Evolutionary conservation across 2,329 filamentous ascomycete species (phyloP).

Genomic region (Fusarium equiseti): DNA sequence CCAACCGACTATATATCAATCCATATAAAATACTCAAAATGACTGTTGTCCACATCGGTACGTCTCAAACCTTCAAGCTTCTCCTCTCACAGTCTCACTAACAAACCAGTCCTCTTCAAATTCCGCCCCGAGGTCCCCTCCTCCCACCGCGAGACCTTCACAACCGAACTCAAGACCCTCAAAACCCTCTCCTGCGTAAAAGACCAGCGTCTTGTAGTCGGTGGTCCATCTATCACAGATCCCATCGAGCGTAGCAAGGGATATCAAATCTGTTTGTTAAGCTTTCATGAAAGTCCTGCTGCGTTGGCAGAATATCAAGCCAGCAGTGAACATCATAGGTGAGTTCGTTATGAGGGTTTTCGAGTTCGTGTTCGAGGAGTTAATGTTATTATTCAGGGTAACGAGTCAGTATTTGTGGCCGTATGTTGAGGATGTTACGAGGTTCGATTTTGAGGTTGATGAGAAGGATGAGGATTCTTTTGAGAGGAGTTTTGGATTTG

Average conservation of each 20-base stretch:
- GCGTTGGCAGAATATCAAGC: slow-evolving; percentile 65
- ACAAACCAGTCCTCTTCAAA: slow-evolving; percentile 61
- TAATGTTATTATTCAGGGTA: slow-evolving; percentile 54
- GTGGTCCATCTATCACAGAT: slow-evolving; percentile 64
- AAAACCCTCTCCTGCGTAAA: slow-evolving; percentile 62
- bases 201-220: slow-evolving; percentile 61
- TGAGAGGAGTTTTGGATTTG: slow-evolving; percentile 28
- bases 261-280: slow-evolving; percentile 63
- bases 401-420: slow-evolving; percentile 65
- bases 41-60: slow-evolving; percentile 54
- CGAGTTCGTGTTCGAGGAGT: rapidly evolving
- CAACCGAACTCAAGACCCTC: slow-evolving; percentile 61
- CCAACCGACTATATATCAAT: background rate
- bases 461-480: slow-evolving; percentile 52
- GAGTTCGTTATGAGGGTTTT: background rate
- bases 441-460: slow-evolving; percentile 67
- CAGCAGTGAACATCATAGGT: slow-evolving; percentile 64
- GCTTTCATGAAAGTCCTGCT: slow-evolving; percentile 60
- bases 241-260: slow-evolving; percentile 66
- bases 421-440: slow-evolving; percentile 63
- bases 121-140: slow-evolving; percentile 57
- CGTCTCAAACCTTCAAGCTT: background rate
- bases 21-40: slow-evolving; percentile 29
- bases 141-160: slow-evolving; percentile 59
- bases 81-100: background rate